Evolutionary conservation across 768 basidiomycete species (phyloP).

Genomic region (Termitomyces sp.): DNA sequence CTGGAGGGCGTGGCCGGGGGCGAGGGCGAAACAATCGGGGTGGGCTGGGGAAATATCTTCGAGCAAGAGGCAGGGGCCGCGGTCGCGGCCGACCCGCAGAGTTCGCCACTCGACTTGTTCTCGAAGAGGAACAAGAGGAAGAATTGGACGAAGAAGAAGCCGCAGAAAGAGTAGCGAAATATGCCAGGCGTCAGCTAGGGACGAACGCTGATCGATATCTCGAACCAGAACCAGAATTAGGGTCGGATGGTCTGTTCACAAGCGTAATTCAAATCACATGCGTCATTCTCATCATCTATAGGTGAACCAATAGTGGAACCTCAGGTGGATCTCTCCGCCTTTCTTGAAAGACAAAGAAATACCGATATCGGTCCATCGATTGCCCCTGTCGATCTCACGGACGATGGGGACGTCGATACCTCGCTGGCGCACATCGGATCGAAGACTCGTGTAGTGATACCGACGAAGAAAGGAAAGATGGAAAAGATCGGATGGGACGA

Average conservation of each 20-base stretch:
- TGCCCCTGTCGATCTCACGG: slow-evolving; percentile 14
- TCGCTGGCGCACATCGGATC: slow-evolving; percentile 49
- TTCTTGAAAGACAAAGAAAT: slow-evolving; percentile 58
- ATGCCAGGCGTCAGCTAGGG: slow-evolving; percentile 50
- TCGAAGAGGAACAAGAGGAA: slow-evolving; percentile 36
- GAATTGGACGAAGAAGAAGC: slow-evolving; percentile 45
- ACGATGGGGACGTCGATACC: slow-evolving; percentile 58
- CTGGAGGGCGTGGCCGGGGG: slow-evolving; percentile 9
- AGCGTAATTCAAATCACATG: neutral
- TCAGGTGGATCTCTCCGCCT: slow-evolving; percentile 64
- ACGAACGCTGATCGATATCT: slow-evolving; percentile 72
- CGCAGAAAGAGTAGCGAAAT: slow-evolving; percentile 44
- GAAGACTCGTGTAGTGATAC: slow-evolving; percentile 11
- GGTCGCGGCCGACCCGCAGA: slow-evolving; percentile 36
- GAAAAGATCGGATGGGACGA: slow-evolving; percentile 66
- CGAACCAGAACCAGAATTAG: slow-evolving; percentile 64
- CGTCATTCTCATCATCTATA: slow-evolving; percentile 16
- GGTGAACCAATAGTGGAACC: slow-evolving; percentile 66
- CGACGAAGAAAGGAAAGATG: slow-evolving; percentile 56
- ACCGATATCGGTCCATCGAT: slow-evolving; percentile 29
- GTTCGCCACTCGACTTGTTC: slow-evolving; percentile 31
- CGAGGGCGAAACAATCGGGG: slow-evolving; percentile 14
- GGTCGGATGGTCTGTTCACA: slow-evolving; percentile 54
- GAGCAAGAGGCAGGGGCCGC: slow-evolving; percentile 22
- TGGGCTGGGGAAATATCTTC: slow-evolving; percentile 13